Base-by-base conservation (phyloP, 2,329 filamentous ascomycete species). In the Neocatenulostroma microsporum region DNA sequence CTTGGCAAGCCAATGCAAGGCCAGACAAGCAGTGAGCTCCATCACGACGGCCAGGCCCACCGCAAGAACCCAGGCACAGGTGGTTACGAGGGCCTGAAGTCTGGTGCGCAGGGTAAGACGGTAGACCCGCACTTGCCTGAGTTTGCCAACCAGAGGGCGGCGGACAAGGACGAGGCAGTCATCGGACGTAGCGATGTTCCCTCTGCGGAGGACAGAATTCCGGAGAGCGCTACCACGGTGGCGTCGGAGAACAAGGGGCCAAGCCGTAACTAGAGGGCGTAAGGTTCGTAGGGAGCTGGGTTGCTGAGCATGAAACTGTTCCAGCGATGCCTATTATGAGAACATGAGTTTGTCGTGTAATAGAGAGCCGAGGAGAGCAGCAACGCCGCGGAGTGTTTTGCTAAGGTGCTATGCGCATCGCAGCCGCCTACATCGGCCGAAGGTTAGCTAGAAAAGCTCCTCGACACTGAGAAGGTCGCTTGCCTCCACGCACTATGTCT, bases 1-100 rank as follows among this genome's bases (percentile, higher is more conserved):
- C 49, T 74, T 1, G 73, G 73, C 2, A 64, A 74, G 37, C 73
- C 73, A 56, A 62, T 8, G 11, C 57, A 61, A 31, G 72, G 69
- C 15, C 62, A 74, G 58, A 68, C 66, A 13, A 65, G 57, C 36
- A 51, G 45, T 3, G 72, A 76, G 54, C 39, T 69, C 8, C 55
- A 48, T 6, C 68, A 73, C 39, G 67, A 71, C 24, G 67, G 67
- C 5, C 49, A 61, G 33, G 52, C 59, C 28, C 55, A 56, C 10
- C 53, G 63, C 5, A 69, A 66, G 50, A 62, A 66, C 37, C 48
- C 62, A 8, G 50, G 61, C 2, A 13, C 30, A 15, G 46, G 55
- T 26, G 30, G 30, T 6, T 13, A 28, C 11, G 23, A 42, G 9
- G 43, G 37, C 4, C 11, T 37, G 21, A 13, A 25, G 19, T n/a